Evolutionary conservation across 352 stramenopile genomes (phyloP).

Genomic region (Phytophthora pinifolia): DNA sequence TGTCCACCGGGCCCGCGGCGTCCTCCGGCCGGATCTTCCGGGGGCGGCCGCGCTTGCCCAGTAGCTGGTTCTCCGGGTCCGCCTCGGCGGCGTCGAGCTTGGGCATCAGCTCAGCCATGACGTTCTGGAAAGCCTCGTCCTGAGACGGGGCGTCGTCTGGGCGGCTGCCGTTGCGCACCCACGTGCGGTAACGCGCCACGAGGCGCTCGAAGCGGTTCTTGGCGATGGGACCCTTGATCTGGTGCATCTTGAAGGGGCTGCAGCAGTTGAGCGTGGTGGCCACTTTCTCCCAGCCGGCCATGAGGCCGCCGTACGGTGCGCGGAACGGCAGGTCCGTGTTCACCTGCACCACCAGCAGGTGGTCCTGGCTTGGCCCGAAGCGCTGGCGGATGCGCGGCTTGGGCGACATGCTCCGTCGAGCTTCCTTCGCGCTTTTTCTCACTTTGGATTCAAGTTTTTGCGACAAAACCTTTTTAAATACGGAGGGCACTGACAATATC

Average conservation of each 20-base stretch:
- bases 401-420: slow-evolving; percentile 16
- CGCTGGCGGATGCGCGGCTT: slow-evolving; percentile 35
- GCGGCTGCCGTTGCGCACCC: slow-evolving; percentile 29
- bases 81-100: slow-evolving; percentile 33
- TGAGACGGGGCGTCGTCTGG: slow-evolving; percentile 21
- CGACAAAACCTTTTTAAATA: slow-evolving; percentile 7
- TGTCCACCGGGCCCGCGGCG: neutral
- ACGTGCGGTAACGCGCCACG: slow-evolving; percentile 24
- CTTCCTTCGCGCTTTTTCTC: slow-evolving; percentile 19
- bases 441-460: slow-evolving; percentile 15
- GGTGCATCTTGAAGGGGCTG: slow-evolving; percentile 40
- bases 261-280: slow-evolving; percentile 35
- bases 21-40: slow-evolving; percentile 23
- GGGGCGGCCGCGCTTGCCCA: slow-evolving; percentile 36
- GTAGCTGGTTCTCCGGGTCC: slow-evolving; percentile 16
- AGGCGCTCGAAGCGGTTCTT: slow-evolving; percentile 44
- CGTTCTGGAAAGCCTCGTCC: slow-evolving; percentile 24
- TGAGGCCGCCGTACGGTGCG: slow-evolving; percentile 30
- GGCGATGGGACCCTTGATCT: slow-evolving; percentile 37
- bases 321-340: slow-evolving; percentile 34
- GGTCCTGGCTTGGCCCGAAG: slow-evolving; percentile 33
- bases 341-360: slow-evolving; percentile 33
- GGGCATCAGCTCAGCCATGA: slow-evolving; percentile 33
- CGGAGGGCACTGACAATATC: too few species aligned
- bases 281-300: slow-evolving; percentile 35